Base-by-base conservation (phyloP, 805 yeast species). In the Monosporozyma yasuniensis region DNA sequence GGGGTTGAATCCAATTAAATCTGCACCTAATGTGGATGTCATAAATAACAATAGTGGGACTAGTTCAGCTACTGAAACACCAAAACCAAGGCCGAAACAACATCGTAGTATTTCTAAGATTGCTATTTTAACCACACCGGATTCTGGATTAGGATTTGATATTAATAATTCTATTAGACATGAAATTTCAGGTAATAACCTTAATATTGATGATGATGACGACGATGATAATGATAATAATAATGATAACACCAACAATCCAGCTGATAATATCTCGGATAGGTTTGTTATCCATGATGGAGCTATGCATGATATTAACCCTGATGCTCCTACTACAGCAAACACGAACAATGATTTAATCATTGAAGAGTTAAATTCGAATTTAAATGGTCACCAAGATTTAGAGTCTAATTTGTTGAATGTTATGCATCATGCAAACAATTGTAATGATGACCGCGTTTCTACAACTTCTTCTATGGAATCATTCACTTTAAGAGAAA, bases 401-500 rank as follows among this genome's bases (percentile, higher is more conserved):
- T 42, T 43, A 32, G 49, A 47, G 19, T 30, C 37, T 22, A 66
- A 63, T 35, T 10, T 35, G 2, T 18, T 12, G 12, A 19, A 19
- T 38, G n/a, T 11, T 7, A 30, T 11, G 12, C 34, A 30, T 30
- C 34, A 30, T 10, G 12, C 34, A 25, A 8, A 25, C 27, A 25
- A 25, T 25, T 25, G 27, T 25, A 14, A 32, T 14, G 77, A 74
- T 23, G 69, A 77, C 5, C 48, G 47, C 28, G 45, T 45, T 2
- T 62, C 65, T 1, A 48, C 49, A 1, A 53, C 63, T 1, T 64
- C 76, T 1, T 80, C 95, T 0, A 63, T 79, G 25, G 97, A 91
- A 65, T 84, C 96, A 4, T 83, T 86, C 63, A 93, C 96, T 4
- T 74, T 91, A 49, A 75, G 93, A 52, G 96, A 90, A 57, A 81